Base-by-base conservation (phyloP, 352 stramenopile genomes). In the Thraustochytrium striatum region DNA sequence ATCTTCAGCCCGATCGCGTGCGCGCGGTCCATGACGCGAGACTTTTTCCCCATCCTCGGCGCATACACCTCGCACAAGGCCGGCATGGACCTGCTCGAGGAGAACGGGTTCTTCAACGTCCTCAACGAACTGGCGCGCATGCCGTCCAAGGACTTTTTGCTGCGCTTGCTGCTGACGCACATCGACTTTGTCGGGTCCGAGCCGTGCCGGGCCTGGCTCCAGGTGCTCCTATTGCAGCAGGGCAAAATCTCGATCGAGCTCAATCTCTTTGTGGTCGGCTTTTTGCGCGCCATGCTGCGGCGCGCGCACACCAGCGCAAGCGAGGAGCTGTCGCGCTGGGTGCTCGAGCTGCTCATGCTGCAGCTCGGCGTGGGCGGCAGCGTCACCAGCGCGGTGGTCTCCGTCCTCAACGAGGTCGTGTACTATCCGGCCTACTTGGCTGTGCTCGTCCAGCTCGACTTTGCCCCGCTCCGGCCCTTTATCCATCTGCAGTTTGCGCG, bases 1-100 rank as follows among this genome's bases (percentile, higher is more conserved):
- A 75, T 75, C 25, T 75, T 75, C 50, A 61, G 41, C 3, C 65
- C 65, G 0, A 75, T 75, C 28, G 65, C 65, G 9, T 75, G 65
- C 65, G 33, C 65, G 0, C 65, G 65, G 32, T 55, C 41, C 52
- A 75, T 75, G 65, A 75, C 65, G 52, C 65, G 52, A 9, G 65
- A 38, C 11, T 16, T 75, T 28, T 75, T 75, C 30, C 41, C 65
- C 13, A 35, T 75, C 25, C 41, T 75, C 5, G 65, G 65, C 65
- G 65, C 65, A 11, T 75, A 75, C 50, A 62, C 65, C 41, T 75
- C 65, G 19, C 65, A 75, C 39, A 28, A 30, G 21, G 8, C 44
- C 16, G 65, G 65, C 5, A 21, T 75, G n/a, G 32, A 75, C n/a
- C 25, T 75, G 21, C 65, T 75, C 52, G 65, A 75, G 50, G 65